Percentiles rank a stretch among this genome's conserved stretches.
Evolutionary conservation across 1,139 yeast genomes (phyloP).

Genomic region (Candida labiduridarum): DNA sequence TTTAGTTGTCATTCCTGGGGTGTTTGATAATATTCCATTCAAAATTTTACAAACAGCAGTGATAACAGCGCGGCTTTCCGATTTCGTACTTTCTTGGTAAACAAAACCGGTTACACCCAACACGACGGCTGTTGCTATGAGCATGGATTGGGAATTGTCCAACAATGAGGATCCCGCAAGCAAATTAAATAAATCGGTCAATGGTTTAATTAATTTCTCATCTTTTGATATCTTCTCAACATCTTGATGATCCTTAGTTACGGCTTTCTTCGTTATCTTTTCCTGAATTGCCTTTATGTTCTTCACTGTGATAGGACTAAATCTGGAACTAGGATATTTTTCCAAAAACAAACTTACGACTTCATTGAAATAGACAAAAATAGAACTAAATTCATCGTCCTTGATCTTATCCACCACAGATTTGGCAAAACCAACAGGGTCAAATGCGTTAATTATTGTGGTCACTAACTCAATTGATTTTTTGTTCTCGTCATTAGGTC

Average conservation of each 20-base stretch:
- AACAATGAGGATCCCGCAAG: constrained; percentile 36
- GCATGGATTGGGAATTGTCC: constrained; percentile 39
- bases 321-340: constrained; percentile 22
- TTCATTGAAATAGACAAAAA: neutral
- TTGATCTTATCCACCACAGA: constrained; percentile 1
- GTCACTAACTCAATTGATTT: constrained; percentile 28
- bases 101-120: constrained; percentile 40
- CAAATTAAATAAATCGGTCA: constrained; percentile 40
- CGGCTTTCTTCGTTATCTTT: constrained; percentile 52
- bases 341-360: constrained; percentile 30
- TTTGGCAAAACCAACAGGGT: constrained; percentile 9
- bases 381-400: neutral
- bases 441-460: constrained; percentile 27
- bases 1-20: constrained; percentile 10
- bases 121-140: constrained; percentile 44
- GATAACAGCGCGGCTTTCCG: constrained; percentile 19
- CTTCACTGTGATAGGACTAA: constrained; percentile 18
- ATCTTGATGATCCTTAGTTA: constrained; percentile 29
- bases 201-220: constrained; percentile 24
- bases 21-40: constrained; percentile 18
- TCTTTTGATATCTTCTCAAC: constrained; percentile 18
- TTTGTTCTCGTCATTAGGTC: constrained; percentile 1
- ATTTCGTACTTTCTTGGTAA: constrained; percentile 24
- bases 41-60: constrained; percentile 29
- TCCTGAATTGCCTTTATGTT: constrained; percentile 28